Percentiles rank a stretch among this genome's conserved stretches.
Evolutionary conservation across 2,329 filamentous ascomycete genomes (phyloP).

Genomic region (Pestalotiopsis sp.): DNA sequence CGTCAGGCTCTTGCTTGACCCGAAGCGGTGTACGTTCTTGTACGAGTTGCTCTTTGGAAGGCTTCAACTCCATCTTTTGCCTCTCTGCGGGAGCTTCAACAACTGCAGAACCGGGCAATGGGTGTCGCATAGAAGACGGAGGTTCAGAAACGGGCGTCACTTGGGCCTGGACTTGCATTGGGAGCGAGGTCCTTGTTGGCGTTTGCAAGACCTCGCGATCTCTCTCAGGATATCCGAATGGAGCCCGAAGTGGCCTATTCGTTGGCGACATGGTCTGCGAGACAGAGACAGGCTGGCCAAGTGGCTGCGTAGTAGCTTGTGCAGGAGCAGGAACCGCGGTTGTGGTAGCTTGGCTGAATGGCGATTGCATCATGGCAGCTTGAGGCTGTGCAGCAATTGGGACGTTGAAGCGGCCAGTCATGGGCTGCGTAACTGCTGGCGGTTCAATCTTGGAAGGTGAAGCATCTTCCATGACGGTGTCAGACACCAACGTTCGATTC

Average conservation of each 20-base stretch:
- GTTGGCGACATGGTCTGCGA: constrained; percentile 51
- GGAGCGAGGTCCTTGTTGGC: constrained; percentile 33
- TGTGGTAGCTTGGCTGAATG: constrained; percentile 32
- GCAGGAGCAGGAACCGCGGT: constrained; percentile 24
- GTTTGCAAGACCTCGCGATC: constrained; percentile 34
- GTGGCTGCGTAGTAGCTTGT: constrained; percentile 37
- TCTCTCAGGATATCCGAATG: constrained; percentile 50
- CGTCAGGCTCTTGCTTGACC: constrained; percentile 56
- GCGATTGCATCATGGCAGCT: constrained; percentile 29
- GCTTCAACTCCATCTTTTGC: constrained; percentile 33
- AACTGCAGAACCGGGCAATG: constrained; percentile 29
- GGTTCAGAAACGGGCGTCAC: constrained; percentile 30
- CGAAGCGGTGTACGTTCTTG: constrained; percentile 35
- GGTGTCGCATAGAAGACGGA: constrained; percentile 28
- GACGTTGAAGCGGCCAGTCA: constrained; percentile 46
- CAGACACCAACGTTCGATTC: constrained; percentile 53
- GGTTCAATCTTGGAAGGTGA: constrained; percentile 49
- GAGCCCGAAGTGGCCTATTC: constrained; percentile 46
- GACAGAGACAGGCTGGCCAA: constrained; percentile 34
- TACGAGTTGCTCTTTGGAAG: constrained; percentile 33
- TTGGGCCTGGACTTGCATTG: constrained; percentile 31
- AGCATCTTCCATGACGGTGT: constrained; percentile 48
- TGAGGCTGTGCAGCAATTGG: constrained; percentile 47
- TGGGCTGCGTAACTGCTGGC: constrained; percentile 36
- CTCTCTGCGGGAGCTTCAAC: constrained; percentile 33